Percentiles rank a stretch among this genome's conserved stretches.
These are phyloP conservation scores for Aphanomyces invadans DNA, from an alignment of 352 stramenopile species.

Conservation along the genomic window DNA sequence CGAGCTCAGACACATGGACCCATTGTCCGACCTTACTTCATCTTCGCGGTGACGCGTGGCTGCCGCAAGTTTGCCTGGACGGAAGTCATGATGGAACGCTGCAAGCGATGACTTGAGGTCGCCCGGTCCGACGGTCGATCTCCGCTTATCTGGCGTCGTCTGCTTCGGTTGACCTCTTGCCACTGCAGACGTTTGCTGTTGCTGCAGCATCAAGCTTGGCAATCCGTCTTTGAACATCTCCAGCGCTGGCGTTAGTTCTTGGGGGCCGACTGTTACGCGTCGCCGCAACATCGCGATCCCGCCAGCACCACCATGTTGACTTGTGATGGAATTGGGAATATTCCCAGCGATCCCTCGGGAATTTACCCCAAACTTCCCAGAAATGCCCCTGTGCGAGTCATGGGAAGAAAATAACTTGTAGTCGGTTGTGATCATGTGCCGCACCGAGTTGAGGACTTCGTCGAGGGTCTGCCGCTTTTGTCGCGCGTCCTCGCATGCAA, in stretches of 20 bases:
- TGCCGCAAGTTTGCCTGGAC: neutral
- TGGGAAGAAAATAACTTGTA: slow-evolving; percentile 19
- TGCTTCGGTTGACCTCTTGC: neutral
- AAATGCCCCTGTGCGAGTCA: neutral
- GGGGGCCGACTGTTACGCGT: slow-evolving; percentile 16
- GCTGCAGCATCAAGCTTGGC: neutral
- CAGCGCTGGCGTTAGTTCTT: slow-evolving; percentile 9
- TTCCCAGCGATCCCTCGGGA: neutral
- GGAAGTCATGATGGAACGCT: neutral
- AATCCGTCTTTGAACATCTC: slow-evolving; percentile 1
- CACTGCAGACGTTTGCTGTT: neutral
- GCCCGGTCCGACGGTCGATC: slow-evolving; percentile 13
- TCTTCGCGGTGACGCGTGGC: slow-evolving; percentile 1
- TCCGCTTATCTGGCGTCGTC: neutral
- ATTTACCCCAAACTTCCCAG: neutral
- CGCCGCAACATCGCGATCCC: neutral
- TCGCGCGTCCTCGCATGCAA: slow-evolving; percentile 38
- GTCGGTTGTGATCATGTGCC: neutral
- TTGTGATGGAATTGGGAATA: neutral
- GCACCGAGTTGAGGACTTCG: slow-evolving; percentile 7
- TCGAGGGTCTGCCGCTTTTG: neutral
- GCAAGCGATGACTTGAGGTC: slow-evolving; percentile 14
- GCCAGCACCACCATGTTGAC: neutral
- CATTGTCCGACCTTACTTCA: neutral
- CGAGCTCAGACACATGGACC: neutral